Conservation (phyloP, 1,284 basidiomycete species). For the Somion occarium region DNA sequence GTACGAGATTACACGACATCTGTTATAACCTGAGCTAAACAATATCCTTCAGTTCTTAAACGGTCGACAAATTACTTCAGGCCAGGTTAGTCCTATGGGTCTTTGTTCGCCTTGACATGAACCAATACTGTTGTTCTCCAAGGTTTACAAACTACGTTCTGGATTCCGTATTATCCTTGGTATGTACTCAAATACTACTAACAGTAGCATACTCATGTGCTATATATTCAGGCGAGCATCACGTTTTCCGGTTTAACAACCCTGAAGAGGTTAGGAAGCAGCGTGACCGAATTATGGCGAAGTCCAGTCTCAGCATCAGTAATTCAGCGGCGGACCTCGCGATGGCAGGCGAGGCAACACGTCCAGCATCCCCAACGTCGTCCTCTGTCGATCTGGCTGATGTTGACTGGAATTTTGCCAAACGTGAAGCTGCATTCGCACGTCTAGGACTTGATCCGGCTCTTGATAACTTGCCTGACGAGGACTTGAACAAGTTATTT, state of each 20-base stretch:
- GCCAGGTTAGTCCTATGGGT: conserved; percentile 48
- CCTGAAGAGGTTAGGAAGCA: conserved; percentile 92
- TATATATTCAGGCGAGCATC: conserved; percentile 75
- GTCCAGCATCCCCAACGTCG: conserved; percentile 73
- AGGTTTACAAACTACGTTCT: conserved; percentile 81
- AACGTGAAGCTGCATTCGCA: conserved; percentile 85
- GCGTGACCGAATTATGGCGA: conserved; percentile 71
- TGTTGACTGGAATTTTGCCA: conserved; percentile 92
- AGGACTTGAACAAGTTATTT: conserved; percentile 90
- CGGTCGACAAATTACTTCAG: conserved; percentile 78
- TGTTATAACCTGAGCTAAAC: conserved; percentile 9
- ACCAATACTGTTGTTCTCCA: conserved; percentile 11
- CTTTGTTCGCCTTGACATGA: conserved; percentile 19
- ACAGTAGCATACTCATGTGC: not conserved
- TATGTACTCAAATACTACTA: conserved; percentile 28
- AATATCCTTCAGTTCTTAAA: conserved; percentile 77
- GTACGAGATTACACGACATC: conserved; percentile 39
- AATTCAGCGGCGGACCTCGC: conserved; percentile 63
- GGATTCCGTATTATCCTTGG: conserved; percentile 95
- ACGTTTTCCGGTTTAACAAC: conserved; percentile 97
- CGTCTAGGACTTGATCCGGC: conserved; percentile 81
- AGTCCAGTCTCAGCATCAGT: conserved; percentile 63
- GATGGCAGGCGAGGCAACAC: conserved; percentile 36
- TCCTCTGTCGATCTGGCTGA: conserved; percentile 67
- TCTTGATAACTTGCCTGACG: conserved; percentile 86